Conservation (phyloP, 257 asterid genomes). For the Ophiorrhiza pumila region DNA sequence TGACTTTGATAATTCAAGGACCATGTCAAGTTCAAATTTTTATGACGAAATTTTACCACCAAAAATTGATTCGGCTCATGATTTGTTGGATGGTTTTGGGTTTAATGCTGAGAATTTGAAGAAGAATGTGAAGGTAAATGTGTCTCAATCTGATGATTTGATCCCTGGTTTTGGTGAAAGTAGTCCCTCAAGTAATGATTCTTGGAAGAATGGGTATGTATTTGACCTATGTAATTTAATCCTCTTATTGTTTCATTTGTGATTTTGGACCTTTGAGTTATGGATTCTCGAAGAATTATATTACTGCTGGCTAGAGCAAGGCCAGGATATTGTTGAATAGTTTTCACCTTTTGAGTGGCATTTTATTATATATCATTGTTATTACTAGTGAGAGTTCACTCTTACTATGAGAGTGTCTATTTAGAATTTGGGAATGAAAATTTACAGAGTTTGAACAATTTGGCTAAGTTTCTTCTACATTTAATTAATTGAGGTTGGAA, state of each 20-base stretch:
- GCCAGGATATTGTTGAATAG: background rate
- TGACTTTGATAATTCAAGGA: conserved; percentile 17
- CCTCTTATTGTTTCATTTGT: background rate
- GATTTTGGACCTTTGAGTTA: background rate
- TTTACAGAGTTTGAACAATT: background rate
- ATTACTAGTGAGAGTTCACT: background rate
- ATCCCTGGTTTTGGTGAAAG: conserved; percentile 52
- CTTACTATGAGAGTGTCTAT: too few species aligned
- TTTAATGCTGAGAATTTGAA: conserved; percentile 20
- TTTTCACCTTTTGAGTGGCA: background rate
- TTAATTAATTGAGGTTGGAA: background rate
- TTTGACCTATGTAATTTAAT: conserved; percentile 7
- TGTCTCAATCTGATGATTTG: conserved; percentile 44
- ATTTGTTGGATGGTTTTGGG: conserved; percentile 50
- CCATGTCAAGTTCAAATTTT: conserved; percentile 24
- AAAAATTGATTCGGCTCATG: conserved; percentile 40
- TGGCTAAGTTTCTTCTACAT: background rate
- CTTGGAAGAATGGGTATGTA: conserved; percentile 19
- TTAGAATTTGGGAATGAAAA: background rate
- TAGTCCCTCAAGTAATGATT: conserved; percentile 34
- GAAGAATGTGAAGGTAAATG: conserved; percentile 31
- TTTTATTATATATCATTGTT: background rate
- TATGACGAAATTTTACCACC: conserved; percentile 38
- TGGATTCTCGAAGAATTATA: background rate
- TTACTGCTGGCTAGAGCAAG: background rate